Percentiles rank a stretch among this genome's conserved stretches.
Conservation (phyloP, 345 rosid species). For the Gossypium bickii region DNA sequence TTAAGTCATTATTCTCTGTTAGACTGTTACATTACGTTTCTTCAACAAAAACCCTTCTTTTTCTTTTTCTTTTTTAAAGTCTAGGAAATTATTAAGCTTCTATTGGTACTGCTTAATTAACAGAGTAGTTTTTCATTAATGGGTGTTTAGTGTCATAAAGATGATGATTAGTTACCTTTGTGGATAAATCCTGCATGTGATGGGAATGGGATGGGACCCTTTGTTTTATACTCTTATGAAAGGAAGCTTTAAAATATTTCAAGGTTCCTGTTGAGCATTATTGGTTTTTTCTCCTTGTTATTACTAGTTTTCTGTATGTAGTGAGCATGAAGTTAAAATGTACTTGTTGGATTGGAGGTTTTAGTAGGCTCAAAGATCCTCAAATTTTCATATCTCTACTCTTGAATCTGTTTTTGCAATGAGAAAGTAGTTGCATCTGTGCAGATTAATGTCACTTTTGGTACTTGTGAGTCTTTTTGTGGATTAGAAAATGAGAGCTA, state of each 20-base stretch:
- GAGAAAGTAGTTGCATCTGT: not conserved
- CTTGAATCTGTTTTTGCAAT: not conserved
- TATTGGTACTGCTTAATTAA: not conserved
- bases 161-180: conserved; percentile 21
- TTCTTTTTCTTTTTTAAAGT: conserved; percentile 19
- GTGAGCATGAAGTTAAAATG: too few relatives aligned
- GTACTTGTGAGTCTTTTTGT: not conserved
- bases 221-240: conserved; percentile 5
- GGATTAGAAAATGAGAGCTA: conserved; percentile 55
- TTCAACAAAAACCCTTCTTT: conserved; percentile 25
- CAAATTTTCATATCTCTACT: not conserved
- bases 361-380: not conserved
- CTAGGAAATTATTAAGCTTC: conserved; percentile 17
- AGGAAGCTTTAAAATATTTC: conserved; percentile 8
- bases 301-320: not conserved
- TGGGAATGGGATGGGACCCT: conserved; percentile 10
- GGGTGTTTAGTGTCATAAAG: not conserved
- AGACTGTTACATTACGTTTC: conserved; percentile 17
- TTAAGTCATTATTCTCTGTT: conserved; percentile 24
- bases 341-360: not conserved
- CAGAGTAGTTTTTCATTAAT: too few relatives aligned
- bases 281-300: conserved; percentile 7
- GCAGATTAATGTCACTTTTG: not conserved
- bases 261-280: conserved; percentile 11
- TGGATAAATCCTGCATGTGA: conserved; percentile 18